Conservation (phyloP, 257 asterid species). For the Jasminum sambac region DNA sequence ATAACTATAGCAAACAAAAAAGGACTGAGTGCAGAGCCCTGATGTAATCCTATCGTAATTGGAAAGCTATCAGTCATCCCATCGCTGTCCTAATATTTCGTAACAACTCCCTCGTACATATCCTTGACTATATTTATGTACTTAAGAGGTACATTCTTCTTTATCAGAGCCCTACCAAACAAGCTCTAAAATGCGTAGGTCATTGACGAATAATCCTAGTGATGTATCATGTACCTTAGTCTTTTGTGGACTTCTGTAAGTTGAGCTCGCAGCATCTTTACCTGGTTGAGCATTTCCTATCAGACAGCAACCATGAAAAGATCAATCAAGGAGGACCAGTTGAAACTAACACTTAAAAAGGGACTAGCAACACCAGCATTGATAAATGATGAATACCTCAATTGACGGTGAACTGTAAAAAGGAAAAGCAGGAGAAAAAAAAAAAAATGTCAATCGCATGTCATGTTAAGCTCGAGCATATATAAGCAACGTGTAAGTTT, state of each 20-base stretch:
- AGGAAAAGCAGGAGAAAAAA: slow-evolving; percentile 11
- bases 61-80: no score
- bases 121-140: no score
- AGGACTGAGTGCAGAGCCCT: no score
- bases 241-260: slow-evolving; percentile 51
- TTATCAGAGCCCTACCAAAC: no score
- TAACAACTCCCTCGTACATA: no score
- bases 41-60: no score
- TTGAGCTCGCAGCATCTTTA: slow-evolving; percentile 48
- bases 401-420: slow-evolving; percentile 67
- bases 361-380: slow-evolving; percentile 5
- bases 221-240: slow-evolving; percentile 56
- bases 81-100: no score
- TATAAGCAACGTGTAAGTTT: slow-evolving; percentile 7
- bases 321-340: background rate
- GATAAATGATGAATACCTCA: slow-evolving; percentile 47
- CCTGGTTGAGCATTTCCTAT: slow-evolving; percentile 69
- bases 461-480: slow-evolving; percentile 3
- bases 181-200: no score
- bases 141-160: no score
- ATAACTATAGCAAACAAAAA: no score
- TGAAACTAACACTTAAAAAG: background rate
- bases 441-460: slow-evolving; percentile 12
- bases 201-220: slow-evolving; percentile 22
- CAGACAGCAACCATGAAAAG: slow-evolving; percentile 19